phyloP scores from a whole-genome alignment of 495 filamentous ascomycete genomes.

The Hyaloscypha hepaticicola region DNA sequence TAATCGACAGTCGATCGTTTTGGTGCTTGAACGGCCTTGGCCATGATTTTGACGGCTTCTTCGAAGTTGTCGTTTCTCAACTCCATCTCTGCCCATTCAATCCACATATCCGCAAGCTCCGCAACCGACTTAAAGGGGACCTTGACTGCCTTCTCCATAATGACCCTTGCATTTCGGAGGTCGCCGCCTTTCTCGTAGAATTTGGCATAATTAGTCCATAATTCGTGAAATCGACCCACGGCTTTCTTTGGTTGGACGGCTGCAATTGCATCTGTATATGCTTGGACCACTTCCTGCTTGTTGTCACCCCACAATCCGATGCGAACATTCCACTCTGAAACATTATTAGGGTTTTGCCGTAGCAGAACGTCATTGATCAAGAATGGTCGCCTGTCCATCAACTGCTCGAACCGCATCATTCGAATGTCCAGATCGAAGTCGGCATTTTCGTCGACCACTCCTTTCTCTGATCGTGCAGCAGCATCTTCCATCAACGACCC shows the following conservation, averaged over 20 bases:
- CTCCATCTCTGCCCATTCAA: slow-evolving; percentile 98
- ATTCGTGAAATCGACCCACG: slow-evolving; percentile 86
- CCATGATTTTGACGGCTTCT: slow-evolving; percentile 90
- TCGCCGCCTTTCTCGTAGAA: slow-evolving; percentile 93
- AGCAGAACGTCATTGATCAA: slow-evolving; percentile 94
- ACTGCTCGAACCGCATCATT: slow-evolving; percentile 96
- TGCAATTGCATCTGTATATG: slow-evolving; percentile 91
- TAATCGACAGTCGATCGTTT: slow-evolving; percentile 96
- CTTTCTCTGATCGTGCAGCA: slow-evolving; percentile 77
- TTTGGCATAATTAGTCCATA: slow-evolving; percentile 98
- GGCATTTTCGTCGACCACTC: slow-evolving; percentile 75
- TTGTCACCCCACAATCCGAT: slow-evolving; percentile 95
- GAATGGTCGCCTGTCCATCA: slow-evolving; percentile 97
- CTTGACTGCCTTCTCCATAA: slow-evolving; percentile 97
- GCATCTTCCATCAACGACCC: slow-evolving; percentile 86
- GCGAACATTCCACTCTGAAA: slow-evolving; percentile 95
- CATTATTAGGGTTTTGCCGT: slow-evolving; percentile 94
- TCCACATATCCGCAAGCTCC: slow-evolving; percentile 97
- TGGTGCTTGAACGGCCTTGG: slow-evolving; percentile 91
- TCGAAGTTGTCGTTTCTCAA: slow-evolving; percentile 95
- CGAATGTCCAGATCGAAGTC: slow-evolving; percentile 96
- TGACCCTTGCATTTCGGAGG: slow-evolving; percentile 78
- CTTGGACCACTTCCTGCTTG: slow-evolving; percentile 85
- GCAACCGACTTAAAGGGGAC: slow-evolving; percentile 94
- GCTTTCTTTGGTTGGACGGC: slow-evolving; percentile 94